Percentiles rank a stretch among this genome's conserved stretches.
Evolutionary conservation across 2,329 filamentous ascomycete species (phyloP).

Genomic region (Curvularia lunata): DNA sequence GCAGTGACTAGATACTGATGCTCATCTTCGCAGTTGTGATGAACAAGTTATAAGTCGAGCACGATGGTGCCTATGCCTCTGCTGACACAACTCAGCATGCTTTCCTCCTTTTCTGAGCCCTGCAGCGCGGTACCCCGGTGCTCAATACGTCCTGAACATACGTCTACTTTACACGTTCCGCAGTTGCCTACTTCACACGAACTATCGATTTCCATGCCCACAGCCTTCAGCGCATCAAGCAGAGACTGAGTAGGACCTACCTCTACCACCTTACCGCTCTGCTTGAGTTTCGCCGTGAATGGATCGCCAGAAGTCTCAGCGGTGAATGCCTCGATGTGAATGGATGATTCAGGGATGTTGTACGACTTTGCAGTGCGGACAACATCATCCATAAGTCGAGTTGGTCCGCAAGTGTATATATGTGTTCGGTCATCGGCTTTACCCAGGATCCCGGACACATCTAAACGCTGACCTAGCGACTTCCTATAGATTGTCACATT

Average conservation of each 20-base stretch:
- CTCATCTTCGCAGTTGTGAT: neutral
- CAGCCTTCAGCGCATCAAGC: slow-evolving; percentile 50
- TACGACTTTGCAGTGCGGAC: slow-evolving; percentile 50
- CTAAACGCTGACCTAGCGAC: slow-evolving; percentile 58
- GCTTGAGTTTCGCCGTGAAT: slow-evolving; percentile 63
- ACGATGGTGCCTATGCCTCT: slow-evolving; percentile 44
- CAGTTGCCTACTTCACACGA: slow-evolving; percentile 56
- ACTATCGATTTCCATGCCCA: slow-evolving; percentile 54
- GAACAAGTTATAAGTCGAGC: slow-evolving; percentile 35
- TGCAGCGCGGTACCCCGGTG: slow-evolving; percentile 50
- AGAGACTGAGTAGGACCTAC: slow-evolving; percentile 53
- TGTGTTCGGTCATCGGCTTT: slow-evolving; percentile 61
- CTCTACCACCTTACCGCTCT: slow-evolving; percentile 52
- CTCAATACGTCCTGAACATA: slow-evolving; percentile 48
- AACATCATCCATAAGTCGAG: slow-evolving; percentile 63
- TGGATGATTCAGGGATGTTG: slow-evolving; percentile 57
- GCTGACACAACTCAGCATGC: slow-evolving; percentile 50
- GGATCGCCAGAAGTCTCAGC: slow-evolving; percentile 63
- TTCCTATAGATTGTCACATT: slow-evolving; percentile 62
- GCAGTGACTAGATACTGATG: neutral
- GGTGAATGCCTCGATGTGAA: slow-evolving; percentile 67
- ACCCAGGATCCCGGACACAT: slow-evolving; percentile 57
- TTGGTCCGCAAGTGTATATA: slow-evolving; percentile 67
- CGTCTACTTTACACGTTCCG: slow-evolving; percentile 51
- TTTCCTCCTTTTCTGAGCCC: slow-evolving; percentile 44